Conservation (phyloP, 2,329 filamentous ascomycete species). For the Pseudogymnoascus pannorum region DNA sequence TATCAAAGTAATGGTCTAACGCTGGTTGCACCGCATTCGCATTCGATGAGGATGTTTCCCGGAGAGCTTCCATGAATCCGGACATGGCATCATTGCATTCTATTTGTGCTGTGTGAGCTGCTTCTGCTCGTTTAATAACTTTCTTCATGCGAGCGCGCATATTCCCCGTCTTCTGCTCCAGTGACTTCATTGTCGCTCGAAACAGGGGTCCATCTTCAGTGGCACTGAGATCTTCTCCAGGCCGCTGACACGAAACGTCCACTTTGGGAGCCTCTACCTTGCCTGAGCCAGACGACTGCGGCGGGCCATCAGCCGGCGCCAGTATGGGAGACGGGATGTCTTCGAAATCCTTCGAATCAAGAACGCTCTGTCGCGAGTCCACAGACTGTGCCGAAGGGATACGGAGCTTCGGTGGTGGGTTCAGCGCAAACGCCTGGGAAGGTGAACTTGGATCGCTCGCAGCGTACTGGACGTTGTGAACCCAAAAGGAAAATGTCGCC, state of each 20-base stretch:
- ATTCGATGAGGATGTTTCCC: slow-evolving; percentile 83
- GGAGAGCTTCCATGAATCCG: slow-evolving; percentile 76
- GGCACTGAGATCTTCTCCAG: slow-evolving; percentile 74
- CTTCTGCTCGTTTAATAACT: slow-evolving; percentile 87
- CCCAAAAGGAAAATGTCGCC: slow-evolving; percentile 92
- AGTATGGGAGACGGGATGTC: slow-evolving; percentile 33
- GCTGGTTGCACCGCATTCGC: slow-evolving; percentile 95
- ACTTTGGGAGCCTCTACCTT: slow-evolving; percentile 56
- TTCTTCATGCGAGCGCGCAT: slow-evolving; percentile 96
- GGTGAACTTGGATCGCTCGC: slow-evolving; percentile 58
- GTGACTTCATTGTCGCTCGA: slow-evolving; percentile 88
- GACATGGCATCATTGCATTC: slow-evolving; percentile 80
- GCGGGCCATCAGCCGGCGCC: slow-evolving; percentile 26
- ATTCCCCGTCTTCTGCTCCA: slow-evolving; percentile 93
- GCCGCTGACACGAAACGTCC: slow-evolving; percentile 78
- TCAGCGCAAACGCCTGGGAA: slow-evolving; percentile 54
- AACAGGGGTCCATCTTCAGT: slow-evolving; percentile 93
- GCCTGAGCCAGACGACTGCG: neutral
- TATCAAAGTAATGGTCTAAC: slow-evolving; percentile 96
- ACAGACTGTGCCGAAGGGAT: slow-evolving; percentile 83
- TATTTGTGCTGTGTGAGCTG: slow-evolving; percentile 69
- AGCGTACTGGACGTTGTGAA: slow-evolving; percentile 37
- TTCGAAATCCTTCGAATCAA: slow-evolving; percentile 48
- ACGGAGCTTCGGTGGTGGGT: slow-evolving; percentile 67
- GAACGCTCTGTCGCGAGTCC: slow-evolving; percentile 70